Evolutionary conservation across 192 early-diverging fungal species (phyloP), one percentile per base, ranked within the genome.

Genomic region (Linderina pennispora): DNA sequence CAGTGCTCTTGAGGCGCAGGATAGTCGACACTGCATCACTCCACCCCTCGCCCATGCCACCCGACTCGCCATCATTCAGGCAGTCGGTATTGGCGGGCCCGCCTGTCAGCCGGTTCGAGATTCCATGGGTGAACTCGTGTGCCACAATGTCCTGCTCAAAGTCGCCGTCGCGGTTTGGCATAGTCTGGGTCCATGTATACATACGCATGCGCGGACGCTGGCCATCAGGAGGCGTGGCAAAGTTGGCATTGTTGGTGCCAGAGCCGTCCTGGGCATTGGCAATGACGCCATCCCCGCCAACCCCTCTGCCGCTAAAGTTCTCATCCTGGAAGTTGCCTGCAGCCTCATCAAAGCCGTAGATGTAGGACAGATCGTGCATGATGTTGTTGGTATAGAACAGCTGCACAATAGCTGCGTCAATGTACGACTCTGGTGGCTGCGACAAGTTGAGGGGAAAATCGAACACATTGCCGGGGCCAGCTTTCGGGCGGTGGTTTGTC

Each of bases 31-130:
- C 87, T 57, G 80, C 84, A 53, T 97, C 94, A 19, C 92, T 91
- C 91, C 92, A 97, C 9, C 94, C 94, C 72, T 97, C 94, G 38
- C 92, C 87, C 87, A 91, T 90, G 25, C 86, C 89, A 32, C 85
- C 90, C 14, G 89, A 74, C 72, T 91, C 89, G 24, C 88, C 90
- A 79, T 84, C 87, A 32, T 82, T 88, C 46, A 97, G 75, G 48
- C 94, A 97, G 42, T 83, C 85, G 33, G 80, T 80, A 79, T 97
- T 94, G 45, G 73, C 74, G 9, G 89, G 90, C 10, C 93, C 93
- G 49, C 93, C 93, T 1, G 91, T 94, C 49, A 97, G 74, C 24
- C 93, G 79, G 18, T 77, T 94, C 20, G 85, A 87, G 45, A 97
- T 83, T 26, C 93, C 93, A 52, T 97, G 93, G 9, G 86, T 79